These are phyloP conservation scores for Effrenium voratum DNA, from an alignment of 73 alveolate genomes.

Conservation along the genomic window DNA sequence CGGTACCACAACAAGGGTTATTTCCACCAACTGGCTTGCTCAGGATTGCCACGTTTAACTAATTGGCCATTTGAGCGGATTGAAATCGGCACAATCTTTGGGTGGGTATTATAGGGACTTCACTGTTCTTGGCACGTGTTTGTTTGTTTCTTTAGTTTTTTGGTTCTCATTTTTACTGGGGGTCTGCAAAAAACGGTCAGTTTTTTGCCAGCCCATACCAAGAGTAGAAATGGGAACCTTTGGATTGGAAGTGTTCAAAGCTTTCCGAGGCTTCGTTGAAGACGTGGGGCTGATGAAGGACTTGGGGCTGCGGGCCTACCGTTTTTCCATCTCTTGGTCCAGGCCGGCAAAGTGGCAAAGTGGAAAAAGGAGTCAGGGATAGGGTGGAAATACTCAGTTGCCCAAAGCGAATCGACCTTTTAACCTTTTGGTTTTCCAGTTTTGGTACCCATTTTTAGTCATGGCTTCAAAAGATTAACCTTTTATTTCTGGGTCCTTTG, in stretches of 20 bases:
- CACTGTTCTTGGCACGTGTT: neutral
- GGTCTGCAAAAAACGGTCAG: neutral
- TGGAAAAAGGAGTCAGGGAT: no score
- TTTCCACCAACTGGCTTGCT: no score
- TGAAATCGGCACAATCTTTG: no score
- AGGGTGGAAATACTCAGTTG: no score
- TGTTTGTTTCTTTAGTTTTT: neutral
- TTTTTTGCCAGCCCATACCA: neutral
- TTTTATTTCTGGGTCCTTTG: neutral
- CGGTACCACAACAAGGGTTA: no score
- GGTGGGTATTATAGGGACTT: no score
- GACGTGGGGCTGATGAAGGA: conserved; percentile 69
- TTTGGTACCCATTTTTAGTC: neutral
- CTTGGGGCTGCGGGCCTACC: conserved; percentile 89
- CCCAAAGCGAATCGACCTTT: neutral
- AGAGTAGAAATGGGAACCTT: no score
- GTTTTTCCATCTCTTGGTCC: conserved; percentile 95
- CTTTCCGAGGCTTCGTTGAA: conserved; percentile 22
- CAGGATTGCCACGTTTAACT: no score
- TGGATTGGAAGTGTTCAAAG: no score
- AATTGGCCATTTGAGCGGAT: no score
- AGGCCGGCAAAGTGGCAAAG: no score
- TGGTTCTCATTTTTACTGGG: neutral
- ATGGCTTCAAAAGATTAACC: neutral
- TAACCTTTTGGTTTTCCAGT: neutral